Evolutionary conservation across 805 yeast species (phyloP).

Genomic region (Dipodascus albidus): DNA sequence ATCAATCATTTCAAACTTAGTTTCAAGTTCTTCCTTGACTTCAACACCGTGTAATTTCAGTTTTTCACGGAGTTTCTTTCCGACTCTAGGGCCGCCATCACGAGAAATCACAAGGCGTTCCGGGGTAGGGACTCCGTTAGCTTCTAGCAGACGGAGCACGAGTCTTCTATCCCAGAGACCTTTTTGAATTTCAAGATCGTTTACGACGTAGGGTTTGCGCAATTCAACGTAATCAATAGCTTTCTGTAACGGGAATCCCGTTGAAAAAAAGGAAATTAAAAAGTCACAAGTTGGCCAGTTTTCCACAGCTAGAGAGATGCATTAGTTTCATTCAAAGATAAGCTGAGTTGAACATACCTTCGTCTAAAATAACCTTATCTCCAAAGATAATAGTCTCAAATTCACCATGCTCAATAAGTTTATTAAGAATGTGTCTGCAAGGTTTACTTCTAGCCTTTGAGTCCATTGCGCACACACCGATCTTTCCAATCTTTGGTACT

Average conservation of each 20-base stretch:
- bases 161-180: slow-evolving; percentile 95
- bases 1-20: slow-evolving; percentile 65
- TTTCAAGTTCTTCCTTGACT: slow-evolving; percentile 45
- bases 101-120: slow-evolving; percentile 77
- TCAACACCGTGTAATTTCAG: slow-evolving; percentile 53
- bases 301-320: slow-evolving; percentile 40
- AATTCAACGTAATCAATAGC: slow-evolving; percentile 85
- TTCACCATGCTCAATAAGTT: slow-evolving; percentile 85
- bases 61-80: slow-evolving; percentile 50
- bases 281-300: slow-evolving; percentile 99
- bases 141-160: slow-evolving; percentile 67
- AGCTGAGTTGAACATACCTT: slow-evolving; percentile 31
- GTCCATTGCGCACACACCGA: slow-evolving; percentile 99
- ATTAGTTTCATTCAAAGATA: too few species aligned
- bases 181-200: slow-evolving; percentile 84
- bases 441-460: slow-evolving; percentile 93
- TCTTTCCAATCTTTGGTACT: slow-evolving; percentile 54
- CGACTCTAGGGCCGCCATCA: slow-evolving; percentile 92
- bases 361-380: slow-evolving; percentile 92
- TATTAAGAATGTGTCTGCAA: slow-evolving; percentile 77
- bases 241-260: slow-evolving; percentile 92
- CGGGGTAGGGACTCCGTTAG: slow-evolving; percentile 84
- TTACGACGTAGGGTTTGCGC: slow-evolving; percentile 80
- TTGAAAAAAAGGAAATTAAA: slow-evolving; percentile 83
- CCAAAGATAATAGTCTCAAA: slow-evolving; percentile 96